phyloP scores from a whole-genome alignment of 345 rosid species.

The Hevea brasiliensis region DNA sequence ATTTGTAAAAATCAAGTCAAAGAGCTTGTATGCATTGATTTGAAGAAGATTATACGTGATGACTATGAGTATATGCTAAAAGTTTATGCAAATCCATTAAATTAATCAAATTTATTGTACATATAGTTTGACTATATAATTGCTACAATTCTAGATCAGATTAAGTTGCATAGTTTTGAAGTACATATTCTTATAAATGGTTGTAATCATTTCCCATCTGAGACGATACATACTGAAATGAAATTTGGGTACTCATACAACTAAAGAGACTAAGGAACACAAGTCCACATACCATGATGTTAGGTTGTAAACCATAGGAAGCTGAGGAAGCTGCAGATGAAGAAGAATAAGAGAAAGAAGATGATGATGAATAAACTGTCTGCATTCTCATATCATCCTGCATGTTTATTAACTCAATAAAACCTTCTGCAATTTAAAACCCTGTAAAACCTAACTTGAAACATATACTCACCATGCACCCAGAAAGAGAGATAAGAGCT shows the following conservation, averaged over 20 bases:
- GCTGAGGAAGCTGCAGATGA: conserved; percentile 49
- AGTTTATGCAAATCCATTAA: neutral
- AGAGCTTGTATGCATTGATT: neutral
- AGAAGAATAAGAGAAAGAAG: conserved; percentile 59
- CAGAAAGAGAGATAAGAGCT: neutral
- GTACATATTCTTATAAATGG: too few species aligned
- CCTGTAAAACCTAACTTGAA: neutral
- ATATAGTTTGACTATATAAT: neutral
- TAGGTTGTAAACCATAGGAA: conserved; percentile 63
- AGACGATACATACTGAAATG: neutral
- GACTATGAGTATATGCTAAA: neutral
- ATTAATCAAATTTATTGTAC: neutral
- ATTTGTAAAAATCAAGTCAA: neutral
- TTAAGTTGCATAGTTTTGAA: neutral
- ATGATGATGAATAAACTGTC: conserved; percentile 50
- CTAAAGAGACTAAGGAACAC: neutral
- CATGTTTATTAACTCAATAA: conserved; percentile 14
- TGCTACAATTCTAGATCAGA: neutral
- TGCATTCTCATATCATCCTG: conserved; percentile 79
- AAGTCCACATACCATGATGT: conserved; percentile 50
- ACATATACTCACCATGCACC: neutral
- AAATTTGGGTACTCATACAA: neutral
- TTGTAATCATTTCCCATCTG: too few species aligned
- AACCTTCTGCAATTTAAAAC: too few species aligned
- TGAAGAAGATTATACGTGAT: too few species aligned